These are phyloP conservation scores for Protostelium mycophagum DNA, from an alignment of 78 protist species.

Conservation along the genomic window DNA sequence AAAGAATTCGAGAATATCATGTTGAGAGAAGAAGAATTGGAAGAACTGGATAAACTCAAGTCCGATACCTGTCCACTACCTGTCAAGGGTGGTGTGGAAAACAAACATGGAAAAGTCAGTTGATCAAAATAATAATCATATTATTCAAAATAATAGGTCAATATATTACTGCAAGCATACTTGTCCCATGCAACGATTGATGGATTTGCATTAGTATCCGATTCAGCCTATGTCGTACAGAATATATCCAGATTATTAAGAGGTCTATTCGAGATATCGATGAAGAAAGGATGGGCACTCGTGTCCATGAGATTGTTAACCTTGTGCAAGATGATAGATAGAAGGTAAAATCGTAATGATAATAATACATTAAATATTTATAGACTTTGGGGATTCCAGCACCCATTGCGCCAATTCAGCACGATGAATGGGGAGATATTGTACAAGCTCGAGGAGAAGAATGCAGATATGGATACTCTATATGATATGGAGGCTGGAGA, in stretches of 20 bases:
- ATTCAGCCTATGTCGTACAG: slow-evolving; percentile 98
- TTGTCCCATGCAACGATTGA: slow-evolving; percentile 89
- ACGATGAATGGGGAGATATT: slow-evolving; percentile 74
- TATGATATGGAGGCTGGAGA: slow-evolving; percentile 73
- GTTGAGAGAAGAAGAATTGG: slow-evolving; percentile 95
- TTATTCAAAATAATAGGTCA: slow-evolving; percentile 76
- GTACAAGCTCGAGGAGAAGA: slow-evolving; percentile 79
- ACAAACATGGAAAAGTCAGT: slow-evolving; percentile 64
- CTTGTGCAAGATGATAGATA: slow-evolving; percentile 88
- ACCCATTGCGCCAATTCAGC: slow-evolving; percentile 96
- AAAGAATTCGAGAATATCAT: slow-evolving; percentile 88
- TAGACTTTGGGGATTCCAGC: slow-evolving; percentile 88
- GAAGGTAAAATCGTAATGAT: slow-evolving; percentile 9
- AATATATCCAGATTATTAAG: slow-evolving; percentile 91
- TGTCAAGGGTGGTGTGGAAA: slow-evolving; percentile 76
- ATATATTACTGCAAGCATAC: slow-evolving; percentile 97
- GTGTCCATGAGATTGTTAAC: slow-evolving; percentile 73
- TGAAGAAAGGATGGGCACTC: slow-evolving; percentile 94
- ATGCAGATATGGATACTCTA: slow-evolving; percentile 82
- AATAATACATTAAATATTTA: too few relatives aligned
- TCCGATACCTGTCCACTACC: slow-evolving; percentile 96
- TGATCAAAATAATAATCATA: too few relatives aligned
- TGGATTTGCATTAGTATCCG: slow-evolving; percentile 94
- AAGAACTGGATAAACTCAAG: slow-evolving; percentile 83
- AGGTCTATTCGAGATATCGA: slow-evolving; percentile 91